Evolutionary conservation across 768 basidiomycete genomes (phyloP).

Genomic region (Saitozyma sp.): DNA sequence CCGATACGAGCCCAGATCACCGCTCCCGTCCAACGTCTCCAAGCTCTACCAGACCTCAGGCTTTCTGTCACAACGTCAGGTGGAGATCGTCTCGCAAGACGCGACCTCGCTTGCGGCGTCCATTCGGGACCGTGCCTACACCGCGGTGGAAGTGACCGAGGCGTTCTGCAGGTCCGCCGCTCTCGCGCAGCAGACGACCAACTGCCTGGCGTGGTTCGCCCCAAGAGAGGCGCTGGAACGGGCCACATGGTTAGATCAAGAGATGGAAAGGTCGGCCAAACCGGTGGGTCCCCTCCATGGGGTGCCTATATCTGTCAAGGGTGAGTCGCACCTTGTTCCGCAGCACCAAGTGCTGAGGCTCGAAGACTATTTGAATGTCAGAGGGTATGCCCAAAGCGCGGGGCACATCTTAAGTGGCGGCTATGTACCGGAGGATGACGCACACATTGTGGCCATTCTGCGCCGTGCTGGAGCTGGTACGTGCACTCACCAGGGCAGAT

Average conservation of each 20-base stretch:
- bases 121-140: slow-evolving; percentile 11
- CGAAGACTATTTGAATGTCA: slow-evolving; percentile 1
- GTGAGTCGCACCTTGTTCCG: neutral
- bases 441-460: slow-evolving; percentile 6
- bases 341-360: neutral
- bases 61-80: slow-evolving; percentile 7
- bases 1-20: neutral
- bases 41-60: slow-evolving; percentile 3
- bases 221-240: slow-evolving; percentile 11
- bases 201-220: slow-evolving; percentile 39
- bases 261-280: slow-evolving; percentile 7
- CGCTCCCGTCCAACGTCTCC: slow-evolving; percentile 4
- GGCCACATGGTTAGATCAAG: slow-evolving; percentile 17
- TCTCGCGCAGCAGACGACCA: slow-evolving; percentile 38
- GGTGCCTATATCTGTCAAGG: slow-evolving; percentile 22
- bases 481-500: neutral
- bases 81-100: slow-evolving; percentile 15
- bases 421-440: slow-evolving; percentile 4
- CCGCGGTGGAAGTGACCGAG: slow-evolving; percentile 18
- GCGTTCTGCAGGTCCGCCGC: slow-evolving; percentile 29
- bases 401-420: neutral
- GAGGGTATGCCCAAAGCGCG: slow-evolving; percentile 3
- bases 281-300: slow-evolving; percentile 24
- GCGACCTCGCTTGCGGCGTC: slow-evolving; percentile 12
- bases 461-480: slow-evolving; percentile 20